Evolutionary conservation across 192 early-diverging fungal genomes (phyloP).

Genomic region (Phycomyces blakesleeanus): DNA sequence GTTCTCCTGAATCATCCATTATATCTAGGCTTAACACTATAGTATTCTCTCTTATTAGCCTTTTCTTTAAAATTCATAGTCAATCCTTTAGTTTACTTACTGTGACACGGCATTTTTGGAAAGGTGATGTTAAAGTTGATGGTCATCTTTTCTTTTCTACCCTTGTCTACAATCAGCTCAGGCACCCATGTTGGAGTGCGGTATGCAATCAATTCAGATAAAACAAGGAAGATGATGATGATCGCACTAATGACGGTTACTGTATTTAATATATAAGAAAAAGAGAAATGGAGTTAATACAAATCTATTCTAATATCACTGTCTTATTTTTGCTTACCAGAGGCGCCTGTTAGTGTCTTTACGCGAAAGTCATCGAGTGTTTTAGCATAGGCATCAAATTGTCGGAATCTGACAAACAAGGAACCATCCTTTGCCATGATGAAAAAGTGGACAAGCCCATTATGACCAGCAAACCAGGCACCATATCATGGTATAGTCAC

Average conservation of each 20-base stretch:
- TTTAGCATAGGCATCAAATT: slow-evolving; percentile 91
- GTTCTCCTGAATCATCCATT: slow-evolving; percentile 91
- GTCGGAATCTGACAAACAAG: slow-evolving; percentile 50
- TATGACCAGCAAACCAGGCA: not conserved
- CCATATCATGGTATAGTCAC: not conserved
- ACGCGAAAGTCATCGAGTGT: slow-evolving; percentile 92
- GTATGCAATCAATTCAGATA: slow-evolving; percentile 85
- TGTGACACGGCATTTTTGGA: slow-evolving; percentile 84
- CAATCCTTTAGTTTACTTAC: slow-evolving; percentile 39
- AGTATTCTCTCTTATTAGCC: not conserved
- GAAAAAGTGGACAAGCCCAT: not conserved
- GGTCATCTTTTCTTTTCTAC: slow-evolving; percentile 81
- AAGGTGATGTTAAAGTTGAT: slow-evolving; percentile 92
- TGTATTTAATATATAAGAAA: slow-evolving; percentile 54
- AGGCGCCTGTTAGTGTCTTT: slow-evolving; percentile 75
- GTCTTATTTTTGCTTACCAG: slow-evolving; percentile 42
- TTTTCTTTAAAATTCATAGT: not conserved
- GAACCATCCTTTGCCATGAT: slow-evolving; percentile 47
- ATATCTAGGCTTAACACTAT: slow-evolving; percentile 88
- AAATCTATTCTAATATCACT: not conserved
- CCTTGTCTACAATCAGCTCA: slow-evolving; percentile 76
- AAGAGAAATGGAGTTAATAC: slow-evolving; percentile 4
- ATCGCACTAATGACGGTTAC: slow-evolving; percentile 77
- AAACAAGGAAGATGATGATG: slow-evolving; percentile 71
- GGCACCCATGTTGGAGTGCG: slow-evolving; percentile 61